phyloP scores from a whole-genome alignment of 768 basidiomycete genomes.

The Kwoniella sp. region DNA sequence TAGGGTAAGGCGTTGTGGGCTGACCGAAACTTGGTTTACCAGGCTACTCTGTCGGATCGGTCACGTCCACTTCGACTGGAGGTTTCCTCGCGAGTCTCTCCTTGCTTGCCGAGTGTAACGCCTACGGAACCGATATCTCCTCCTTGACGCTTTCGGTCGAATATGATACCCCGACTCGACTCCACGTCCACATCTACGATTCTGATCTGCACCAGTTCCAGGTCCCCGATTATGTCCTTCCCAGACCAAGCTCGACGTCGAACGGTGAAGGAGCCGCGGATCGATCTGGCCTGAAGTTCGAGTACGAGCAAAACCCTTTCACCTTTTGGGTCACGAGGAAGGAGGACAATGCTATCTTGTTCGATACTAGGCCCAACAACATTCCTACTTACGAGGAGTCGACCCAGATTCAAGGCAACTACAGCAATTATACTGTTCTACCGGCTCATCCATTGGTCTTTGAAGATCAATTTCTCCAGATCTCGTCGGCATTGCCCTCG shows the following conservation, averaged over 20 bases:
- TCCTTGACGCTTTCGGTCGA: constrained; percentile 30
- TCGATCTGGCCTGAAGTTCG: constrained; percentile 67
- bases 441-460: constrained; percentile 69
- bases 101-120: constrained; percentile 16
- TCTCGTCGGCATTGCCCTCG: constrained; percentile 66
- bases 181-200: constrained; percentile 57
- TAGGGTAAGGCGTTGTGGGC: too few species aligned
- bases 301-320: constrained; percentile 67
- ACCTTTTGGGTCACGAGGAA: constrained; percentile 79
- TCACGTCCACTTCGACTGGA: constrained; percentile 15
- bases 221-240: constrained; percentile 62
- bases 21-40: neutral
- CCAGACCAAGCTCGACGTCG: constrained; percentile 30
- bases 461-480: constrained; percentile 73
- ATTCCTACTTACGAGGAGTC: constrained; percentile 66
- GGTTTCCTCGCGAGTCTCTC: constrained; percentile 20
- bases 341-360: constrained; percentile 63
- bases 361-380: constrained; percentile 70
- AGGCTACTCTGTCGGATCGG: constrained; percentile 26
- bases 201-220: constrained; percentile 64
- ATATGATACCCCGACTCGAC: constrained; percentile 35
- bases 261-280: constrained; percentile 2
- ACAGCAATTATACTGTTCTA: constrained; percentile 63
- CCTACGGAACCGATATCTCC: constrained; percentile 34
- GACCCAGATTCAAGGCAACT: constrained; percentile 59